phyloP scores from a whole-genome alignment of 495 filamentous ascomycete species.

The Chlorociboria aeruginascens region DNA sequence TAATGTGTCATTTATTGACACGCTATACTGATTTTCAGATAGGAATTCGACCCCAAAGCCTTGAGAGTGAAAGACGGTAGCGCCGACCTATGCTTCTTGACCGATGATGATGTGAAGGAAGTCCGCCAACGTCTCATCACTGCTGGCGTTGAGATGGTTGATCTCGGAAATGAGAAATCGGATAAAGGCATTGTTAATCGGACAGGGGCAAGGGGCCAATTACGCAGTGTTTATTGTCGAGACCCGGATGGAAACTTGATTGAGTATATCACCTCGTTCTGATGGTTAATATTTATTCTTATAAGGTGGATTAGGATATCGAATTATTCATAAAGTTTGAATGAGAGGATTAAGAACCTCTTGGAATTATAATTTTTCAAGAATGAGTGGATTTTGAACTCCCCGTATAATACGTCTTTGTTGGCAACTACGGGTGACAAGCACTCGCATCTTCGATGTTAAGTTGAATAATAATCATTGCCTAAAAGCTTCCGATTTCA shows the following conservation, averaged over 20 bases:
- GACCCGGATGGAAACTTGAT: conserved; percentile 47
- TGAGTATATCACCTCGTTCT: conserved; percentile 27
- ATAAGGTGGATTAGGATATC: too few relatives aligned
- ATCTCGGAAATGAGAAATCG: conserved; percentile 8
- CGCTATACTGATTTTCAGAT: not conserved
- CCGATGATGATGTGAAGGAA: conserved; percentile 25
- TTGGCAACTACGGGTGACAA: too few relatives aligned
- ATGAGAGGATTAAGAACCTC: too few relatives aligned
- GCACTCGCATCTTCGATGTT: too few relatives aligned
- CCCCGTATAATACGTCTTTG: too few relatives aligned
- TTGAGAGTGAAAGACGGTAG: conserved; percentile 32
- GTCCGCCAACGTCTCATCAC: conserved; percentile 5
- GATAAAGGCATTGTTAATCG: conserved; percentile 32
- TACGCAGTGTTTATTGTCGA: conserved; percentile 42
- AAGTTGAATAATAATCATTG: too few relatives aligned
- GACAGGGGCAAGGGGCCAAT: conserved; percentile 35
- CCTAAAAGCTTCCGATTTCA: too few relatives aligned
- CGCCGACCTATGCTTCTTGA: conserved; percentile 43
- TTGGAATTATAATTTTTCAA: too few relatives aligned
- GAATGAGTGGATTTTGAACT: too few relatives aligned
- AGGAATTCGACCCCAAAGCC: conserved; percentile 44
- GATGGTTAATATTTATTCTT: too few relatives aligned
- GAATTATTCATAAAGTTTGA: too few relatives aligned
- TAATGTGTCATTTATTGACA: not conserved
- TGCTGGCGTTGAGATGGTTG: conserved; percentile 12